Base-by-base conservation (phyloP, 495 filamentous ascomycete species). In the Aspergillus affinis region DNA sequence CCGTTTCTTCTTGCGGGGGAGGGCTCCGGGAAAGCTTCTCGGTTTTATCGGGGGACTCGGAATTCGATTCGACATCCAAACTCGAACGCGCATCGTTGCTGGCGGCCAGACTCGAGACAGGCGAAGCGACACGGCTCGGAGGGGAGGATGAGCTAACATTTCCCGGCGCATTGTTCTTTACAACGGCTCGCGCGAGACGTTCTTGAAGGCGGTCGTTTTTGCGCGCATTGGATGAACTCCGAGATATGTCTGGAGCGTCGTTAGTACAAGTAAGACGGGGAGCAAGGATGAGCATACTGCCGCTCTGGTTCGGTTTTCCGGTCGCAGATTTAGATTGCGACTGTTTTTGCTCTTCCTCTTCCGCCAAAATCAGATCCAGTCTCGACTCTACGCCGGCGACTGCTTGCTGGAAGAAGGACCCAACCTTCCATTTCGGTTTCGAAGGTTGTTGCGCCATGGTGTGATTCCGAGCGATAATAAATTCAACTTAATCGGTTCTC, bases 331-430 rank as follows among this genome's bases (percentile, higher is more conserved):
- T 74, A 20, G 61, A 47, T 48, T 65, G 66, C 58, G 32, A 54
- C 29, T 76, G 65, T 53, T 68, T 66, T n/a, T 58, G 55, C 9
- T 74, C 83, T 18, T 90, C 86, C 32, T 87, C 84, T 46, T 96
- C 93, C 59, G 92, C 87, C 59, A 99, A 81, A 55, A 99, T 97
- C 51, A 84, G 90, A 71, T 99, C 94, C 46, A 99, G 80, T 51
- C 90, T 86, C 59, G 93, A 95, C 75, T 99, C 94, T 50, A 99
- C 89, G 45, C 92, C 91, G 27, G 92, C 92, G 54, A 97, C 91
- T 55, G 93, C 93, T 71, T 96, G 91, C 60, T 90, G 89, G 51
- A 99, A 80, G 67, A 98, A 90, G 29, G 87, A 90, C 21, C 92
- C 90, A 48, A 79, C 69, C 21, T 76, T 77, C 75, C 77, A 81